These are phyloP conservation scores for Boletus smithii DNA, from an alignment of 1,284 basidiomycete genomes.

Conservation along the genomic window DNA sequence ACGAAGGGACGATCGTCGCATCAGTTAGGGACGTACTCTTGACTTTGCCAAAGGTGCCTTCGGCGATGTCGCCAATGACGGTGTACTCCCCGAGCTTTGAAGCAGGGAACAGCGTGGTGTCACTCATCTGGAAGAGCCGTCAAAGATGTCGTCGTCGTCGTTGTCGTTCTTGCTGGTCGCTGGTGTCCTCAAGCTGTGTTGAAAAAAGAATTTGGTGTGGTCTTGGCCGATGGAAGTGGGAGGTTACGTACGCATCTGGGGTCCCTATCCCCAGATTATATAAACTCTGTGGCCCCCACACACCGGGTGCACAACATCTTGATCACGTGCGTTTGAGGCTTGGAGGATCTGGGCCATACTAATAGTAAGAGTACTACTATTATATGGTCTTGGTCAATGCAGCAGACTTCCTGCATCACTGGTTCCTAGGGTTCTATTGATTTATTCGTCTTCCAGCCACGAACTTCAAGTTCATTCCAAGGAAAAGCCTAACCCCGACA, in stretches of 20 bases:
- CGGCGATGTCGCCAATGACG: slow-evolving; percentile 72
- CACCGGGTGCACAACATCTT: background rate
- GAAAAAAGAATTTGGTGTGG: slow-evolving; percentile 20
- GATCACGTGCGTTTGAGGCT: slow-evolving; percentile 12
- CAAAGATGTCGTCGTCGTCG: slow-evolving; percentile 3
- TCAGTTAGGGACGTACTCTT: slow-evolving; percentile 71
- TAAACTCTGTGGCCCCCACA: slow-evolving; percentile 16
- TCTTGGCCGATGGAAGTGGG: slow-evolving; percentile 19
- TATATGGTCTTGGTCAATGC: no score
- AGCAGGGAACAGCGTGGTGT: slow-evolving; percentile 40
- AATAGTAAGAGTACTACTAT: no score
- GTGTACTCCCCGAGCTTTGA: slow-evolving; percentile 78
- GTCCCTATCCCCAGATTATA: slow-evolving; percentile 24
- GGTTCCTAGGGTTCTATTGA: background rate
- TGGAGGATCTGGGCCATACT: no score
- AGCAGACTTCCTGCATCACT: no score
- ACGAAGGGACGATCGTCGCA: slow-evolving; percentile 9
- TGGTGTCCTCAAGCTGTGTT: background rate
- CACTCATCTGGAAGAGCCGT: slow-evolving; percentile 25
- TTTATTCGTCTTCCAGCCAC: background rate
- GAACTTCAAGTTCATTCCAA: background rate
- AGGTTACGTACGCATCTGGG: slow-evolving; percentile 23
- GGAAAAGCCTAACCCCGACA: background rate
- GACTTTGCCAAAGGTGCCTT: slow-evolving; percentile 97
- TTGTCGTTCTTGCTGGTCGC: background rate